phyloP scores from a whole-genome alignment of 2,329 filamentous ascomycete species.

The Aspergillus sp. region DNA sequence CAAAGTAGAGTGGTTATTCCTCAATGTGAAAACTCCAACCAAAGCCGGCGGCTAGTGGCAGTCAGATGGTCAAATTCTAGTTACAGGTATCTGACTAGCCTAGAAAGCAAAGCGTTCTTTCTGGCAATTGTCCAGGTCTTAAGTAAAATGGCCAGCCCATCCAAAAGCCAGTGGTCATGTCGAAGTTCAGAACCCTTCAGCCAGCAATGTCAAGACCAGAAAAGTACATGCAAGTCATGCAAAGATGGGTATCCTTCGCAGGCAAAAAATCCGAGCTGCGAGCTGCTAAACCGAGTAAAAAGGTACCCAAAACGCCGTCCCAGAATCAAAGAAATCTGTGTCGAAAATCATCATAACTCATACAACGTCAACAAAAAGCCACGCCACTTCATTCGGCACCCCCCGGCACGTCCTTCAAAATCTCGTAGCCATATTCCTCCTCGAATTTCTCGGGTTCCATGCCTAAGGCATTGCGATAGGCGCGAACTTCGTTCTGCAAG shows the following conservation, averaged over 20 bases:
- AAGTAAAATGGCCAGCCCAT: not conserved
- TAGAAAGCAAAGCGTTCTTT: not conserved
- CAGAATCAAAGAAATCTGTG: conserved; percentile 11
- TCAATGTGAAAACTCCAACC: not conserved
- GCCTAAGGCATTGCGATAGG: conserved; percentile 47
- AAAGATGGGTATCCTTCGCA: conserved; percentile 27
- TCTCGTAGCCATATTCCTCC: conserved; percentile 51
- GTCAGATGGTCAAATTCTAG: not conserved
- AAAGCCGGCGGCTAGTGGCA: not conserved
- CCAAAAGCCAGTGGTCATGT: not conserved
- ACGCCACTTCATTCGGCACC: conserved; percentile 27
- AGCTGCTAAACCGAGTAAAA: conserved; percentile 15
- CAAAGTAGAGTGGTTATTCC: not conserved
- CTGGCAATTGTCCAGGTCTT: not conserved
- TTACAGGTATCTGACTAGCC: not conserved
- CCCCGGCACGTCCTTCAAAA: conserved; percentile 45
- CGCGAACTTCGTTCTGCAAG: conserved; percentile 50
- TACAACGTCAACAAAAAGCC: conserved; percentile 8
- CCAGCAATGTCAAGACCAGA: conserved; percentile 3
- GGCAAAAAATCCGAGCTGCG: conserved; percentile 13
- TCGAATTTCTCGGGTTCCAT: conserved; percentile 50
- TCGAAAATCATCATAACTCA: conserved; percentile 23
- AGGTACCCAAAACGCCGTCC: conserved; percentile 25
- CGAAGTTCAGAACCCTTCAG: not conserved
- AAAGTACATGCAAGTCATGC: conserved; percentile 19